Percentiles rank a stretch among this genome's conserved stretches.
These are phyloP conservation scores for Epicoccum sorghinum DNA, from an alignment of 2,329 filamentous ascomycete genomes.

Conservation along the genomic window DNA sequence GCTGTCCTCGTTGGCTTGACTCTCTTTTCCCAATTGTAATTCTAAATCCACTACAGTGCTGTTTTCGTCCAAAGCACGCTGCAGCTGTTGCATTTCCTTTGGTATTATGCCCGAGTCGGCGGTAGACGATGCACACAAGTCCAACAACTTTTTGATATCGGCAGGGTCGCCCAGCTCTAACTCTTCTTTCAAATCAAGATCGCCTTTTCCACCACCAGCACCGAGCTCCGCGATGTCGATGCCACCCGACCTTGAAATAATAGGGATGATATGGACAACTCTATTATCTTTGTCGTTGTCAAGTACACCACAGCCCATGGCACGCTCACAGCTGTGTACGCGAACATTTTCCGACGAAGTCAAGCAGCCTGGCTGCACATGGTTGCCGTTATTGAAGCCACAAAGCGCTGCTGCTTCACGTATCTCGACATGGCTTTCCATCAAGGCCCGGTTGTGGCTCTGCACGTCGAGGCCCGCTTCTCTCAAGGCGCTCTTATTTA, in stretches of 20 bases:
- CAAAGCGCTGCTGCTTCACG: slow-evolving; percentile 70
- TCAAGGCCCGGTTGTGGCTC: slow-evolving; percentile 28
- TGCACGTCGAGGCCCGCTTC: slow-evolving; percentile 48
- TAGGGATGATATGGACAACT: slow-evolving; percentile 78
- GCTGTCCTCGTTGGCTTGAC: slow-evolving; percentile 27
- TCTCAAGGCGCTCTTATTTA: slow-evolving; percentile 28
- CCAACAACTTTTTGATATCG: slow-evolving; percentile 59
- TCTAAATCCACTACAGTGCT: slow-evolving; percentile 35
- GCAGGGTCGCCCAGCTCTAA: slow-evolving; percentile 62
- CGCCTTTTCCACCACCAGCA: slow-evolving; percentile 78
- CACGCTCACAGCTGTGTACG: slow-evolving; percentile 86
- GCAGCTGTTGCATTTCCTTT: slow-evolving; percentile 46
- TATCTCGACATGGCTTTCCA: slow-evolving; percentile 48
- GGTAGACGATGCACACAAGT: slow-evolving; percentile 55
- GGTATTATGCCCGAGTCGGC: slow-evolving; percentile 41
- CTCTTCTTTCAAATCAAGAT: slow-evolving; percentile 71
- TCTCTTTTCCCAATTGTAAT: slow-evolving; percentile 33
- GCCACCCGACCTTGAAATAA: slow-evolving; percentile 71
- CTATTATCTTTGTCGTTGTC: slow-evolving; percentile 52
- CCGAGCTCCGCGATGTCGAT: slow-evolving; percentile 73
- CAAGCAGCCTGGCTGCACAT: slow-evolving; percentile 71
- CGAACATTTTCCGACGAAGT: slow-evolving; percentile 67
- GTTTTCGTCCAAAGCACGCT: slow-evolving; percentile 22
- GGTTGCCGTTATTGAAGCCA: slow-evolving; percentile 78
- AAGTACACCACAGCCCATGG: slow-evolving; percentile 63